Conservation (phyloP, 805 yeast species). For the Wickerhamiella brachini region DNA sequence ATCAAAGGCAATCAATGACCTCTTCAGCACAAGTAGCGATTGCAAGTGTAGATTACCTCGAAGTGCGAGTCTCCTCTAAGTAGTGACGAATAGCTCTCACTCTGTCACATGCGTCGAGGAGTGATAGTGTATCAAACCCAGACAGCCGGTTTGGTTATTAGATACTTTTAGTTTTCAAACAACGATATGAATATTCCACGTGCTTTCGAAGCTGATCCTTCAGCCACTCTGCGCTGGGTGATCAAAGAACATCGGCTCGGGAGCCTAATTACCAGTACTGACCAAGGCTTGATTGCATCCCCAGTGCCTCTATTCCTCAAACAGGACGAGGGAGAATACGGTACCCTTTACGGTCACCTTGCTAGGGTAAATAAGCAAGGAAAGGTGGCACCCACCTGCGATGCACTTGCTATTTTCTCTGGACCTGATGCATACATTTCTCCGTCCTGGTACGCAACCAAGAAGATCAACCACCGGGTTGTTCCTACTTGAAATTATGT, state of each 20-base stretch:
- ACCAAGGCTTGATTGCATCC: not conserved
- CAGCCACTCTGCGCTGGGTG: not conserved
- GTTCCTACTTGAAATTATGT: not conserved
- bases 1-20: no score
- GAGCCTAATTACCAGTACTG: not conserved
- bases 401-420: not conserved
- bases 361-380: not conserved
- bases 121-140: no score
- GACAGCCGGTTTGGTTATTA: no score
- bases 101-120: no score
- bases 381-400: not conserved
- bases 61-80: no score
- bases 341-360: not conserved
- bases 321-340: not conserved
- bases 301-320: not conserved
- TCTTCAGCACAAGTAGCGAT: no score
- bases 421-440: not conserved
- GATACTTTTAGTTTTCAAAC: no score
- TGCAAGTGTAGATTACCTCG: no score
- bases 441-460: not conserved
- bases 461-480: not conserved
- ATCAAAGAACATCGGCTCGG: not conserved
- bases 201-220: conserved; percentile 2
- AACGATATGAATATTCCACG: conserved; percentile 1
- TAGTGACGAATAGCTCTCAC: no score